Percentiles rank a stretch among this genome's conserved stretches.
These are phyloP conservation scores for Lipomyces starkeyi DNA, from an alignment of 805 yeast species.

Conservation along the genomic window DNA sequence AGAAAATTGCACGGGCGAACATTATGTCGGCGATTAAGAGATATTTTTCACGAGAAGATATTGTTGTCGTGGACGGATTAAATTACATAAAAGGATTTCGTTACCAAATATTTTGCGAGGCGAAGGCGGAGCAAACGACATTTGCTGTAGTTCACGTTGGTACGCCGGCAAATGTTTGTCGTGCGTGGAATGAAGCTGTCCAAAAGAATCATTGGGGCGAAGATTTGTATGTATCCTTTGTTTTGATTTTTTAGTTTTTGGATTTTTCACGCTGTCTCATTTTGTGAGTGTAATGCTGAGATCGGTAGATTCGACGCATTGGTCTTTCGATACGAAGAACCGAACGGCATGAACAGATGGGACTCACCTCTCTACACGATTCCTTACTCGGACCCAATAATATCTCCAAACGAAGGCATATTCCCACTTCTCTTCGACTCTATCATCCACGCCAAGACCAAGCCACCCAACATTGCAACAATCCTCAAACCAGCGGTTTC, in stretches of 20 bases:
- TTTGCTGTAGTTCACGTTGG: constrained; percentile 83
- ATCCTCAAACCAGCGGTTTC: constrained; percentile 78
- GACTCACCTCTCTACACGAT: constrained; percentile 87
- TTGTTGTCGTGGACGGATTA: constrained; percentile 85
- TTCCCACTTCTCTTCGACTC: constrained; percentile 63
- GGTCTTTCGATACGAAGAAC: constrained; percentile 90
- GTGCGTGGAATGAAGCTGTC: constrained; percentile 60
- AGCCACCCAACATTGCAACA: constrained; percentile 84
- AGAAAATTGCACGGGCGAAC: constrained; percentile 79
- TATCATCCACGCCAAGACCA: constrained; percentile 59
- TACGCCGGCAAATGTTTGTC: constrained; percentile 66
- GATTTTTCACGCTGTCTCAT: neutral
- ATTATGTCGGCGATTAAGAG: constrained; percentile 91
- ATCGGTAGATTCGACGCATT: constrained; percentile 58
- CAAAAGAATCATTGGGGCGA: constrained; percentile 37
- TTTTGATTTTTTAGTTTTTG: neutral
- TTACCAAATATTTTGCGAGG: constrained; percentile 92
- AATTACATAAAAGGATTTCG: constrained; percentile 94
- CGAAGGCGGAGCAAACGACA: constrained; percentile 80
- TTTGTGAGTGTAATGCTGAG: constrained; percentile 3
- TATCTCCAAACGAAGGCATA: constrained; percentile 46
- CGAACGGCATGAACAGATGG: constrained; percentile 85
- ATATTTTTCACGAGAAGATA: constrained; percentile 66
- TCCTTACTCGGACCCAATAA: constrained; percentile 56
- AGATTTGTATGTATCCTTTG: constrained; percentile 24